These are phyloP conservation scores for Cucurbita moschata DNA, from an alignment of 306 rosid species.

Conservation along the genomic window DNA sequence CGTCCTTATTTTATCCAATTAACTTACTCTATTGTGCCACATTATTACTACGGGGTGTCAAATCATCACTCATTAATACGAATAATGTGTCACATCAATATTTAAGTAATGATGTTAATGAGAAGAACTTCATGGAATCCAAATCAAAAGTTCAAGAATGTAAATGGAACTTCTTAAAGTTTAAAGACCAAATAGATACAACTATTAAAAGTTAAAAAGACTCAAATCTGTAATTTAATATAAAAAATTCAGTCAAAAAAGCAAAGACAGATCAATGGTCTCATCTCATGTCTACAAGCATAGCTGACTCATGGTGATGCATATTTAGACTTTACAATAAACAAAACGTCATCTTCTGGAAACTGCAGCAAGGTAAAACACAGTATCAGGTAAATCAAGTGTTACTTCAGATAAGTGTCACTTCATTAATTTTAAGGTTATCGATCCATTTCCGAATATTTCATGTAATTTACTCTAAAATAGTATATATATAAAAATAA, in stretches of 20 bases:
- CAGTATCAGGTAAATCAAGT: neutral
- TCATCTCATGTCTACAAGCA: neutral
- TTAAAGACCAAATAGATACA: neutral
- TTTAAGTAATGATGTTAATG: neutral
- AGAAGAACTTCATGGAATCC: neutral
- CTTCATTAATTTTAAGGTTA: neutral
- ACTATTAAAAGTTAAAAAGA: neutral
- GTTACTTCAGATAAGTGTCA: neutral
- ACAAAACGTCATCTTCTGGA: neutral
- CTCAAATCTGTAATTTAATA: neutral
- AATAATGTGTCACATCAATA: neutral
- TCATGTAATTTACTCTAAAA: neutral
- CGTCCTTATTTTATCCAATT: neutral
- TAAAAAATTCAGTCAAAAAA: neutral
- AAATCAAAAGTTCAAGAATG: neutral
- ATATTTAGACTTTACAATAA: neutral
- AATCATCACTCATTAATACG: neutral
- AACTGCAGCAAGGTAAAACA: neutral
- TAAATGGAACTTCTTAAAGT: neutral
- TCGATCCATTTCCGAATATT: neutral
- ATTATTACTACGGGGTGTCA: neutral
- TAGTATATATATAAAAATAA: no score
- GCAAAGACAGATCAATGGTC: neutral
- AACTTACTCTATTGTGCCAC: neutral
- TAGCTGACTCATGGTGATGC: neutral